phyloP scores from a whole-genome alignment of 371 early-diverging fungal species.

The Mucor indicus region DNA sequence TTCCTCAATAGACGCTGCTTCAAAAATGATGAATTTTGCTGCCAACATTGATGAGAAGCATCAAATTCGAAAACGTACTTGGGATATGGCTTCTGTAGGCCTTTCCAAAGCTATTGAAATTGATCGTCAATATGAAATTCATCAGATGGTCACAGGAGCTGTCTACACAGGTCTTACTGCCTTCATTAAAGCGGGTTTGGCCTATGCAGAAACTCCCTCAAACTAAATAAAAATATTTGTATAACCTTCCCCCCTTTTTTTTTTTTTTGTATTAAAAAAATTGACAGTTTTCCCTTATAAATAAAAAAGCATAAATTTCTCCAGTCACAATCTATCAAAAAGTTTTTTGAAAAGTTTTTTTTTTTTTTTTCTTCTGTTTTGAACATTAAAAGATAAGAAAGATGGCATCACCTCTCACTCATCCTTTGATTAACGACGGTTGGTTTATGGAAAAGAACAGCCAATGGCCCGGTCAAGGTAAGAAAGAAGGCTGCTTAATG shows the following conservation, averaged over 20 bases:
- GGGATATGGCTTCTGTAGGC: constrained; percentile 49
- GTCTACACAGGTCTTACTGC: constrained; percentile 35
- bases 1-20: neutral
- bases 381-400: constrained; percentile 6
- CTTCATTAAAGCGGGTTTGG: constrained; percentile 51
- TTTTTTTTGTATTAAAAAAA: too few relatives aligned
- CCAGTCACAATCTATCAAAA: too few relatives aligned
- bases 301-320: too few relatives aligned
- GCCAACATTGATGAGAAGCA: constrained; percentile 53
- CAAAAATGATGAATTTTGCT: constrained; percentile 19
- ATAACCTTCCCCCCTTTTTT: too few relatives aligned
- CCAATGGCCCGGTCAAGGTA: constrained; percentile 97
- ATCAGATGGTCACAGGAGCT: constrained; percentile 51
- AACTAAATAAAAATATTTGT: too few relatives aligned
- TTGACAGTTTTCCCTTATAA: too few relatives aligned
- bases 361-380: constrained; percentile 10
- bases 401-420: constrained; percentile 62
- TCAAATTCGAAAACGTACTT: constrained; percentile 53
- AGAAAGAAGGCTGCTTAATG: constrained; percentile 6
- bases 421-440: constrained; percentile 88
- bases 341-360: constrained; percentile 3
- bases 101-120: constrained; percentile 60
- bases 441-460: constrained; percentile 94
- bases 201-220: constrained; percentile 63
- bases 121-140: constrained; percentile 60